phyloP scores from a whole-genome alignment of 2,329 filamentous ascomycete genomes.

The Hymenoscyphus salicellus region DNA sequence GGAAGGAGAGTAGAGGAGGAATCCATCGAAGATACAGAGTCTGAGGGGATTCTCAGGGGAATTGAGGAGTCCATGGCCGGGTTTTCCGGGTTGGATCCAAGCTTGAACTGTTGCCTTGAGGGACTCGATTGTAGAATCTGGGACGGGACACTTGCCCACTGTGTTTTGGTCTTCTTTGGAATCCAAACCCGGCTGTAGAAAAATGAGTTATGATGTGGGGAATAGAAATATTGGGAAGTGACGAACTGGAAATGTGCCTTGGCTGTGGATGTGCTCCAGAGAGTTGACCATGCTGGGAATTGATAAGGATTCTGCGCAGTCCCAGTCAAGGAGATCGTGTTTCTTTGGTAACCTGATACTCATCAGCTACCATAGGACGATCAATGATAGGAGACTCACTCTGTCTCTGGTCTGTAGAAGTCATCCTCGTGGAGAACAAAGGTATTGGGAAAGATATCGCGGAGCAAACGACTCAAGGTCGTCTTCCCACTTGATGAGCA shows the following conservation, averaged over 20 bases:
- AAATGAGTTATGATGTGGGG: slow-evolving; percentile 15
- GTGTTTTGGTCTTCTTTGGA: slow-evolving; percentile 64
- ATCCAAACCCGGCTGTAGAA: slow-evolving; percentile 45
- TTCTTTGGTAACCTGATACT: slow-evolving; percentile 51
- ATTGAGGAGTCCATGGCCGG: slow-evolving; percentile 42
- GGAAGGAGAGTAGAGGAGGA: slow-evolving; percentile 70
- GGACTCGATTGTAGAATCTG: slow-evolving; percentile 45
- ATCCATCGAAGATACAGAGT: slow-evolving; percentile 81
- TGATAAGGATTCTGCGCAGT: slow-evolving; percentile 77
- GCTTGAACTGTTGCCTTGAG: slow-evolving; percentile 47
- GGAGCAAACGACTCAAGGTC: slow-evolving; percentile 79
- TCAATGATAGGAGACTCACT: slow-evolving; percentile 48
- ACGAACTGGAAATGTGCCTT: slow-evolving; percentile 63
- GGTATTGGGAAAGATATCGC: slow-evolving; percentile 72
- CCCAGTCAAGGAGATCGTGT: slow-evolving; percentile 78
- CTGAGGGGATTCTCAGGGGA: slow-evolving; percentile 23
- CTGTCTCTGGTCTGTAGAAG: slow-evolving; percentile 79
- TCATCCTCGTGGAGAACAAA: slow-evolving; percentile 95
- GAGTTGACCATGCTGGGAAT: slow-evolving; percentile 64
- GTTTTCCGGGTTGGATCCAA: slow-evolving; percentile 46
- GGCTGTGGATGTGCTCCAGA: slow-evolving; percentile 65
- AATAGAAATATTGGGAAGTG: slow-evolving; percentile 16
- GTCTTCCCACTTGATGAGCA: slow-evolving; percentile 94
- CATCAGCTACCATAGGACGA: background rate
- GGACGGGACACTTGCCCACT: slow-evolving; percentile 53